phyloP scores from a whole-genome alignment of 164 flowering plant genomes.

The Stephania japonica region DNA sequence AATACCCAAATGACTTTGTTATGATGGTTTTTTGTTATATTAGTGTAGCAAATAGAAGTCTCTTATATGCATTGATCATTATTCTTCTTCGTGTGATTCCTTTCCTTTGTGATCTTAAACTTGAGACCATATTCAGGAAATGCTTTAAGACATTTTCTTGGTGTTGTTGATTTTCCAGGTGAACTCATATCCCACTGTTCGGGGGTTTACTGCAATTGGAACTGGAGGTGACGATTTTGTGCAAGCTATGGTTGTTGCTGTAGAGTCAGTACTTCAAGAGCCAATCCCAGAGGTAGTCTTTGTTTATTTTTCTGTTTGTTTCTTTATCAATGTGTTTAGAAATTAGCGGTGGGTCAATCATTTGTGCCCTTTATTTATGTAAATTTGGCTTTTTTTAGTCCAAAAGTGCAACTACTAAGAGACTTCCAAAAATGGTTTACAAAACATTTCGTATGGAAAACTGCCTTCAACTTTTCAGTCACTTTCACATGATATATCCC shows the following conservation, averaged over 20 bases:
- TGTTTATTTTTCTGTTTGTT: neutral
- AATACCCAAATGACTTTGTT: neutral
- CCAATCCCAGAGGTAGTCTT: conserved; percentile 74
- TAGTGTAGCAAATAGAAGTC: neutral
- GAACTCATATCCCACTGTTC: conserved; percentile 79
- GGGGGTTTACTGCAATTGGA: conserved; percentile 98
- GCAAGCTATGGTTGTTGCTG: conserved; percentile 94
- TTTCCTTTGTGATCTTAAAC: neutral
- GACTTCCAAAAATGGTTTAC: too few species aligned
- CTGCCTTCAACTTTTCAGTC: too few species aligned
- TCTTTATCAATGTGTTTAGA: neutral
- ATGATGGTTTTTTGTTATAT: neutral
- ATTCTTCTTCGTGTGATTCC: neutral
- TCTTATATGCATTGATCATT: too few species aligned
- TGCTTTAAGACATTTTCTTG: neutral
- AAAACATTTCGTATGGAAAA: too few species aligned
- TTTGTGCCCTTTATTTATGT: neutral
- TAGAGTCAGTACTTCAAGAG: conserved; percentile 83
- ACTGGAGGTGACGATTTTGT: conserved; percentile 98
- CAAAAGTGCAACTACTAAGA: too few species aligned
- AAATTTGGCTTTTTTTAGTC: too few species aligned
- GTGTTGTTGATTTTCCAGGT: conserved; percentile 35
- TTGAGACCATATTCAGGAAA: neutral
- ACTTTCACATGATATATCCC: too few species aligned
- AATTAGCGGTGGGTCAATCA: neutral